Evolutionary conservation across 2,329 filamentous ascomycete genomes (phyloP), one percentile per base, ranked within the genome.

Genomic region (Arthrobotrys conoides): DNA sequence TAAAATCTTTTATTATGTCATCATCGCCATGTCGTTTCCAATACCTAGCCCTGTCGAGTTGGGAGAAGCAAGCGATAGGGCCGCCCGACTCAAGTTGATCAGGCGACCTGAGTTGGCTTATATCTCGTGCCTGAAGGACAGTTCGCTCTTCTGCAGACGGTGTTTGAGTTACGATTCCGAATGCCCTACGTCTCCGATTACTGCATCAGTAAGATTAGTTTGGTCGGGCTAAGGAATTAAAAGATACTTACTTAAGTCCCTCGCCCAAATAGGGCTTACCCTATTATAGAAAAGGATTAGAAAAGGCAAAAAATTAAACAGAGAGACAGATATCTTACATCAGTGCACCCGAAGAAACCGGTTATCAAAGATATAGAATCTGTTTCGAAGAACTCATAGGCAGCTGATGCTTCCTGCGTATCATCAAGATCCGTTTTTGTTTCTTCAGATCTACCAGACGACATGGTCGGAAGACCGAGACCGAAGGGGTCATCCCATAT

Each of bases 201-300:
- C 68, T 68, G 68, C 51, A 72, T 78, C 75, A 78, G 68, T 65
- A 78, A 68, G 68, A 65, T 59, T 57, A 55, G 46, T 59, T 27
- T 33, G 22, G 24, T 38, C 9, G 18, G 3, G 24, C 57, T 38
- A 41, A 53, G 33, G 36, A n/a, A 49, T 33, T 33, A 55, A 6
- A 30, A 38, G 33, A 65, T 63, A 72, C 75, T 72, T 78, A 78
- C 75, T 78, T 78, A 30, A 78, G 75, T 53, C 75, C 75, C 57
- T 78, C 75, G 18, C 75, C 68, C 14, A 72, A 18, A 22, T 78
- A 78, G 20, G 75, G 68, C 38, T 78, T 78, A 18, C 75, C 75
- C 75, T 78, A 44, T 27, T 33, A 8, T 4, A 65, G 18, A 49
- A 30, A 22, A 10, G 12, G 9, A 27, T 78, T 72, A 68, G 63